phyloP scores from a whole-genome alignment of 2,329 filamentous ascomycete genomes.

The Chaetomiaceae sp. region DNA sequence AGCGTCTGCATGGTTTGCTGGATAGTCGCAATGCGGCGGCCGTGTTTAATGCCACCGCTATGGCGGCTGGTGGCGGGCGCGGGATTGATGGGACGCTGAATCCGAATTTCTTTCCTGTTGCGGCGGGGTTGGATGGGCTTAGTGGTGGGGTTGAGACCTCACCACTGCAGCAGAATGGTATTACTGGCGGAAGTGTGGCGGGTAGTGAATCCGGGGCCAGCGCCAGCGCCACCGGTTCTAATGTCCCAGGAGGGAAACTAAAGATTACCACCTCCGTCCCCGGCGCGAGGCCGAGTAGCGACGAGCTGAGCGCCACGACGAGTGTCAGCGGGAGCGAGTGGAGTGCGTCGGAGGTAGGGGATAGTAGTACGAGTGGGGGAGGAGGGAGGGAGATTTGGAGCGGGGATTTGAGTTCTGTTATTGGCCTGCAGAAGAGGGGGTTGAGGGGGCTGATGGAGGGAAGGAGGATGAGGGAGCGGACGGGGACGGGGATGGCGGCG shows the following conservation, averaged over 20 bases:
- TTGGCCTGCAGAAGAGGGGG: slow-evolving; percentile 91
- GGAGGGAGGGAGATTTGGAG: slow-evolving; percentile 65
- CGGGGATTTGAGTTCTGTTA: slow-evolving; percentile 79
- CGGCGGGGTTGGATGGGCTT: slow-evolving; percentile 43
- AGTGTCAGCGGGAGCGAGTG: slow-evolving; percentile 53
- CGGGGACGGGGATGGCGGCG: slow-evolving; percentile 35
- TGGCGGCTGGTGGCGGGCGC: slow-evolving; percentile 91
- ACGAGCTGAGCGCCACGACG: slow-evolving; percentile 46
- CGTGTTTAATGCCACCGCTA: slow-evolving; percentile 96
- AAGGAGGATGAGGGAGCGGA: slow-evolving; percentile 73
- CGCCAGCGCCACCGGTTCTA: slow-evolving; percentile 19
- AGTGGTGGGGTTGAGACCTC: neutral
- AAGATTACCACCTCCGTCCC: slow-evolving; percentile 46
- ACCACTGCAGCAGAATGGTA: neutral
- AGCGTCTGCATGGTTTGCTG: slow-evolving; percentile 80
- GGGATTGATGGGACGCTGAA: slow-evolving; percentile 67
- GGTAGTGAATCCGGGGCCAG: slow-evolving; percentile 4
- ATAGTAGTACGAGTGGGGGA: slow-evolving; percentile 39
- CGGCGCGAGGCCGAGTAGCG: slow-evolving; percentile 39
- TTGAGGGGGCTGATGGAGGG: slow-evolving; percentile 93
- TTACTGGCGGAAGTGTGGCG: neutral
- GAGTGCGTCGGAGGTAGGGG: slow-evolving; percentile 49
- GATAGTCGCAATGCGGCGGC: slow-evolving; percentile 93
- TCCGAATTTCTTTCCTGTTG: slow-evolving; percentile 57
- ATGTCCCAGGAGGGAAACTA: slow-evolving; percentile 27